Evolutionary conservation across 2,329 filamentous ascomycete species (phyloP), one percentile per base, ranked within the genome.

Genomic region (Atkinsonella texensis): DNA sequence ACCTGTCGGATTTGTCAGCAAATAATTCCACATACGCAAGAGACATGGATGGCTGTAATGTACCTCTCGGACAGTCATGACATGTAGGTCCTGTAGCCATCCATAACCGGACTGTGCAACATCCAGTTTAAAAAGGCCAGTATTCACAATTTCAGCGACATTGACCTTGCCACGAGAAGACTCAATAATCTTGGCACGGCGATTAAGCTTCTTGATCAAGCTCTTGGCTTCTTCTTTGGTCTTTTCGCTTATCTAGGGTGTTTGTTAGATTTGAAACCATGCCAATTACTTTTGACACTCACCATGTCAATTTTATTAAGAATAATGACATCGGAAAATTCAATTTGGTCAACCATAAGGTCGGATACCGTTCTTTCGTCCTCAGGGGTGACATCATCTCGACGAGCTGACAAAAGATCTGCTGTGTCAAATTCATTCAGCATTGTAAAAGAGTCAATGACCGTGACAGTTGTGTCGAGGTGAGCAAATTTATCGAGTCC

Each of bases 361-460:
- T 88, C 84, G 0, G 83, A 86, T 2, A 89, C 84, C 0, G 83
- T 87, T 0, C 84, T 71, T 57, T 89, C 83, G 54, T 89, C 85
- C 56, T 88, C 84, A 0, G 78, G 63, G 5, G 77, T 71, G 1
- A 83, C 78, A 31, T 84, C 80, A 5, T 82, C 74, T 12, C 72
- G 80, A 2, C 84, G 75, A 20, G 80, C 75, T 0, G 81, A 83
- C 0, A 88, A 66, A 13, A 88, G 74, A 52, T 88, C 82, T 1
- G 75, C 73, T 0, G 85, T 88, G 58, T 84, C 78, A 60, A 89
- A 87, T 61, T 87, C 84, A 48, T 83, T 74, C 56, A 86, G 77
- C 58, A 88, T 77, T 28, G 83, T 85, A 63, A 87, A 87, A 0
- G 83, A 80, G 60, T 88, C 84, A 33, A 89, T 79, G 15, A 87